phyloP scores from a whole-genome alignment of 2,329 filamentous ascomycete species.

The Coniella vitis region DNA sequence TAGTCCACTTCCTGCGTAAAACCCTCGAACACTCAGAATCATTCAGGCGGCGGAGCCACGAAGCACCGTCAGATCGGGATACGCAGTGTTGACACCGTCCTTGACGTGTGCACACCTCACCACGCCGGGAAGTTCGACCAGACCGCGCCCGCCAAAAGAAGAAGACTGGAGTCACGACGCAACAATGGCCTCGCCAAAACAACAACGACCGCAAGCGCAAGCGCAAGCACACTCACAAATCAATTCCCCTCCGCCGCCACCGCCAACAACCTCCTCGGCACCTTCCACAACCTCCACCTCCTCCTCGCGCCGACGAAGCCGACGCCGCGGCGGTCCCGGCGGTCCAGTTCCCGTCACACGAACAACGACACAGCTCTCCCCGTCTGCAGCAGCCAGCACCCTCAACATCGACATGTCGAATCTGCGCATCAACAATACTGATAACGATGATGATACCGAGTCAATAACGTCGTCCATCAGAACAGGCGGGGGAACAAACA shows the following conservation, averaged over 20 bases:
- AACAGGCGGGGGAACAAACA: neutral
- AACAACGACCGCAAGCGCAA: neutral
- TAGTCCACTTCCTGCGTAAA: no score
- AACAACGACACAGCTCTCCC: neutral
- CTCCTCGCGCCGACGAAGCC: neutral
- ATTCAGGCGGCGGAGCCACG: no score
- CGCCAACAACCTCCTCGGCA: constrained; percentile 3
- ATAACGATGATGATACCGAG: constrained; percentile 1
- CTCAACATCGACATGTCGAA: constrained; percentile 7
- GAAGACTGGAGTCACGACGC: no score
- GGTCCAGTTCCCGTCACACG: neutral
- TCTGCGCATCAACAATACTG: constrained; percentile 4
- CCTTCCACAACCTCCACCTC: neutral
- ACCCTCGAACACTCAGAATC: no score
- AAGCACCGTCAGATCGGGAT: no score
- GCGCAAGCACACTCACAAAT: neutral
- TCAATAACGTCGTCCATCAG: neutral
- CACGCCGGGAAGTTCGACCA: no score
- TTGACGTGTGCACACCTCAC: no score
- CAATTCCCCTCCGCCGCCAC: neutral
- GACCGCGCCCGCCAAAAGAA: no score
- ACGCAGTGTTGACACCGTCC: no score
- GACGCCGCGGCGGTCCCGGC: constrained; percentile 1
- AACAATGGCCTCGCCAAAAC: neutral
- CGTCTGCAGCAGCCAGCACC: neutral